Conservation (phyloP, 306 rosid species). For the Cucurbita pepo region DNA sequence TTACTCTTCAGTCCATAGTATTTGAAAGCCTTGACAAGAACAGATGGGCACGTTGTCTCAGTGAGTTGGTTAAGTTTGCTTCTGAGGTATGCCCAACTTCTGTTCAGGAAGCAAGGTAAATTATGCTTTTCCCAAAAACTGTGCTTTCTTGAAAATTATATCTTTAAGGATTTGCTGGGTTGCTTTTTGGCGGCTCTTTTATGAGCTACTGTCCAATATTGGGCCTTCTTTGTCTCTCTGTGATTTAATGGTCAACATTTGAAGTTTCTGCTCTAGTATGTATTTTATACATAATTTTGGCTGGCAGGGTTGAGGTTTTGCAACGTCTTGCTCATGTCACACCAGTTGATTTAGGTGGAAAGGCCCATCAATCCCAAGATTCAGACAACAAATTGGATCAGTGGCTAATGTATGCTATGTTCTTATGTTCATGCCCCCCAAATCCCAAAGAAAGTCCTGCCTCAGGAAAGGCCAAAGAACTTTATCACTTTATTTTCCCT, state of each 20-base stretch:
- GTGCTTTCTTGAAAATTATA: background rate
- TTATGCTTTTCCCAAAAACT: background rate
- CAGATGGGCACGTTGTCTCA: slow-evolving; percentile 97
- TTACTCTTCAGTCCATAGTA: slow-evolving; percentile 85
- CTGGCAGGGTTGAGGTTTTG: slow-evolving; percentile 72
- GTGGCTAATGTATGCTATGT: slow-evolving; percentile 98
- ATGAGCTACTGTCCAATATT: no score
- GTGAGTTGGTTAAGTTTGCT: slow-evolving; percentile 89
- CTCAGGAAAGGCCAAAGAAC: slow-evolving; percentile 55
- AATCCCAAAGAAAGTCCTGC: slow-evolving; percentile 52
- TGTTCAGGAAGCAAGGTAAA: slow-evolving; percentile 86
- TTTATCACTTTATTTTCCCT: slow-evolving; percentile 81
- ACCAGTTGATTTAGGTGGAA: slow-evolving; percentile 90
- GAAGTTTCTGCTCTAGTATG: background rate
- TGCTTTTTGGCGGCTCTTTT: no score
- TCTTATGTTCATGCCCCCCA: slow-evolving; percentile 92
- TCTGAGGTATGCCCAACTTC: slow-evolving; percentile 92
- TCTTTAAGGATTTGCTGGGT: no score
- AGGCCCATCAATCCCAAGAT: slow-evolving; percentile 88
- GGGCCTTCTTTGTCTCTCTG: background rate
- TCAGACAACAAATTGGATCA: slow-evolving; percentile 90
- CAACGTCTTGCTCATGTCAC: slow-evolving; percentile 92
- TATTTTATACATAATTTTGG: background rate
- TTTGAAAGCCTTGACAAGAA: slow-evolving; percentile 97
- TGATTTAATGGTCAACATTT: background rate